Percentiles rank a stretch among this genome's conserved stretches.
phyloP scores from a whole-genome alignment of 129 eudicot genomes.

The Arctium minus region DNA sequence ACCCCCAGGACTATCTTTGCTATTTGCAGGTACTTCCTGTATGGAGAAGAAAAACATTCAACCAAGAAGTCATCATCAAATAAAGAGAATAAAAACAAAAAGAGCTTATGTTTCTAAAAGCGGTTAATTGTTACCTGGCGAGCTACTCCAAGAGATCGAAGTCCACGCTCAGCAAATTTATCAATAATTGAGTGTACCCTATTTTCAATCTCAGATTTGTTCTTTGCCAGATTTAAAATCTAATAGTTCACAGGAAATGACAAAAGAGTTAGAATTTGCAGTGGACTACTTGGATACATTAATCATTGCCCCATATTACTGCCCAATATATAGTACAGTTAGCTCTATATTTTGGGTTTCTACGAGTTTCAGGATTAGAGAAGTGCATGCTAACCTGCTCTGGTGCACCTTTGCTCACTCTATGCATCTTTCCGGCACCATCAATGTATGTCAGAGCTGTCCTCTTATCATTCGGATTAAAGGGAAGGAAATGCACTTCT shows the following conservation, averaged over 20 bases:
- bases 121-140: slow-evolving; percentile 29
- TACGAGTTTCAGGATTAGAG: neutral
- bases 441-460: slow-evolving; percentile 53
- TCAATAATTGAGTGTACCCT: slow-evolving; percentile 50
- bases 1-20: slow-evolving; percentile 51
- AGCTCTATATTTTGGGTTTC: neutral
- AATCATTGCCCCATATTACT: too few relatives aligned
- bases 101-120: neutral
- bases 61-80: neutral
- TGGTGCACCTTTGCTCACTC: slow-evolving; percentile 68
- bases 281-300: neutral
- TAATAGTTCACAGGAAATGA: slow-evolving; percentile 8
- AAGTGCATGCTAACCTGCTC: slow-evolving; percentile 41
- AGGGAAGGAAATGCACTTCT: slow-evolving; percentile 56
- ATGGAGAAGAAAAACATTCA: neutral
- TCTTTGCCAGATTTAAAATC: slow-evolving; percentile 42
- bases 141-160: slow-evolving; percentile 55
- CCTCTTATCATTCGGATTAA: slow-evolving; percentile 52
- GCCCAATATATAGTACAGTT: neutral
- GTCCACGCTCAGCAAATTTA: slow-evolving; percentile 59
- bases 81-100: neutral
- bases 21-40: slow-evolving; percentile 47
- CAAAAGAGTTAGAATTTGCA: neutral
- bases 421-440: slow-evolving; percentile 48
- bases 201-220: slow-evolving; percentile 40